Evolutionary conservation across 129 eudicot species (phyloP).

Genomic region (Silybum marianum): DNA sequence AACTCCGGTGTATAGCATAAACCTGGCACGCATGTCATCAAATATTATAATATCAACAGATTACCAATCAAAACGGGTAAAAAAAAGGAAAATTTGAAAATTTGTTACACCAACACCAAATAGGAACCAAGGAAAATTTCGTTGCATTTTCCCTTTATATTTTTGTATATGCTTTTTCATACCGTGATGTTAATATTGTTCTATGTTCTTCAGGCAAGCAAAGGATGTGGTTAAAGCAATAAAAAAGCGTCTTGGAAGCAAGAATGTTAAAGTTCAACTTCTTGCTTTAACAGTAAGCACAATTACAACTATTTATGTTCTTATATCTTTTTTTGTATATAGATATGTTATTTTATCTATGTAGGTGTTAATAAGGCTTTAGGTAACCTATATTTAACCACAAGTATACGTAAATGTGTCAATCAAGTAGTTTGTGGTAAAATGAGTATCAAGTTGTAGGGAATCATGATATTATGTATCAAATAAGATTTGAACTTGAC

Average conservation of each 20-base stretch:
- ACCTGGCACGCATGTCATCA: no score
- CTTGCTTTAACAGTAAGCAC: slow-evolving; percentile 64
- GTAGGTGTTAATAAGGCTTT: not conserved
- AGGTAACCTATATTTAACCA: not conserved
- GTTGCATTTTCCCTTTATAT: not conserved
- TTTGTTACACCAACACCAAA: not conserved
- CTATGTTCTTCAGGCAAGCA: slow-evolving; percentile 47
- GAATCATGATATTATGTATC: not conserved
- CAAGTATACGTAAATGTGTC: not conserved
- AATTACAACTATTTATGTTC: not conserved
- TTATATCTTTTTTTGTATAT: not conserved
- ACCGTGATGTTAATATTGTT: not conserved
- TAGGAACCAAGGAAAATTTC: not conserved
- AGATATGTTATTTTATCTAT: not conserved
- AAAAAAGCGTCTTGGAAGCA: slow-evolving; percentile 70
- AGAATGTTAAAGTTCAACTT: slow-evolving; percentile 63
- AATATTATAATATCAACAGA: no score
- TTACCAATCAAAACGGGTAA: not conserved
- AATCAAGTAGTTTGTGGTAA: not conserved
- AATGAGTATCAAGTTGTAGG: not conserved
- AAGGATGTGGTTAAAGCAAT: slow-evolving; percentile 67
- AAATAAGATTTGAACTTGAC: not conserved
- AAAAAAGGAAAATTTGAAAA: no score
- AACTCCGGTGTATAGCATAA: no score
- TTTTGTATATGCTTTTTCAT: no score